Base-by-base conservation (phyloP, 768 basidiomycete species). In the Lactarius tabidus region DNA sequence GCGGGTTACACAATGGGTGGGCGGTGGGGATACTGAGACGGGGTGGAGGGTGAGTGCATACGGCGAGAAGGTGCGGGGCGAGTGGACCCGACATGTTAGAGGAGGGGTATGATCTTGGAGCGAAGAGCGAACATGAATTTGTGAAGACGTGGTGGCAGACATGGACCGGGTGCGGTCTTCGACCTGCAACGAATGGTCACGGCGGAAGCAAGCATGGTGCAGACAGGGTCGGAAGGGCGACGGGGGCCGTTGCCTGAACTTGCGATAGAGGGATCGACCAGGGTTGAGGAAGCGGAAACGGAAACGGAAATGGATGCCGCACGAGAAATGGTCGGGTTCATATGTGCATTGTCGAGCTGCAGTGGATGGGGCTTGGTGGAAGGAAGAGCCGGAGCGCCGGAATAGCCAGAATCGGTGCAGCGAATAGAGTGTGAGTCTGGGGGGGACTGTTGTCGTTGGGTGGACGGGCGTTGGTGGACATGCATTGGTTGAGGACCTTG, bases 1-100 rank as follows among this genome's bases (percentile, higher is more conserved):
- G 97, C 97, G n/a, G 97, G 95, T 78, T 98, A 97, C 59, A 98
- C 88, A 51, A 89, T 80, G 31, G 92, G 91, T 39, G 86, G 81
- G 71, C 87, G 85, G 51, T 80, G 83, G 28, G 79, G 72, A 41
- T 58, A 62, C 15, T 61, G 60, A 2, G 57, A 18, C 20, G 59
- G 36, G 23, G 62, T 55, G 35, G 52, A 73, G 65, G 56, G 70
- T 77, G n/a, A n/a, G n/a, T n/a, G n/a, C n/a, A n/a, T n/a, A n/a
- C 62, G 73, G 8, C 33, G 45, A 51, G 72, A 58, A 76, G 71
- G 64, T 71, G 48, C 29, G 72, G 73, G 60, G 77, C 76, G 28
- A 77, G 60, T 31, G 33, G 33, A 33, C 3, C 4, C 33, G 65
- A n/a, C n/a, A n/a, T n/a, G n/a, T n/a, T n/a, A 69, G 36, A 71